Conservation (phyloP, 2,329 filamentous ascomycete genomes). For the Penicillium sp. region DNA sequence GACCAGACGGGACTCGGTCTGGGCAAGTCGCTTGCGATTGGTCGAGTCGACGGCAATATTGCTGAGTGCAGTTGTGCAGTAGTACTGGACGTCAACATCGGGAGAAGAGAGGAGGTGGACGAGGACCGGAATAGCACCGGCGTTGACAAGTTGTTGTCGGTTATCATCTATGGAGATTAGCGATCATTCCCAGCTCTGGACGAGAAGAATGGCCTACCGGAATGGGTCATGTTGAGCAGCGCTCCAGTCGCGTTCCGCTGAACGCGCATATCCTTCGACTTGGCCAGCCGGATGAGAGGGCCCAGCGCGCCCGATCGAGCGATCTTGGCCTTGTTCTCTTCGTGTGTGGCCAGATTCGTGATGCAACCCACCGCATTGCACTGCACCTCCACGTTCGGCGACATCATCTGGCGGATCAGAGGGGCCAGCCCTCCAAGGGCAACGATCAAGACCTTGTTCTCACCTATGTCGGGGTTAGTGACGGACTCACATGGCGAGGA, state of each 20-base stretch:
- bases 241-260: conserved; percentile 97
- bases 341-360: conserved; percentile 95
- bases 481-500: conserved; percentile 7
- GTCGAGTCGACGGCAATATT: conserved; percentile 95
- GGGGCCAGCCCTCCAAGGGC: conserved; percentile 85
- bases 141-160: conserved; percentile 93
- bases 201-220: conserved; percentile 60
- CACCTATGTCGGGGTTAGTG: conserved; percentile 59
- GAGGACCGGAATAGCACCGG: conserved; percentile 94
- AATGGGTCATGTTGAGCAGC: conserved; percentile 98
- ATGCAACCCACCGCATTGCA: conserved; percentile 99
- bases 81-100: conserved; percentile 98
- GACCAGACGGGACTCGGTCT: conserved; percentile 86
- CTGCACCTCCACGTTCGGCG: conserved; percentile 95
- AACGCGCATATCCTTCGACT: conserved; percentile 97
- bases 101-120: conserved; percentile 90
- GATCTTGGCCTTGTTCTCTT: conserved; percentile 99
- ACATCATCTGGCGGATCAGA: conserved; percentile 97
- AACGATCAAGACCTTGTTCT: conserved; percentile 97
- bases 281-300: conserved; percentile 86
- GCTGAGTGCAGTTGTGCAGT: conserved; percentile 96
- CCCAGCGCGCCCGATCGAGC: conserved; percentile 89
- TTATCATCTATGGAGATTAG: conserved; percentile 75
- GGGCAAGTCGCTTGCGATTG: conserved; percentile 86
- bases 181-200: background rate